Evolutionary conservation across 352 stramenopile species (phyloP).

Genomic region (Globisporangium takayamanum): DNA sequence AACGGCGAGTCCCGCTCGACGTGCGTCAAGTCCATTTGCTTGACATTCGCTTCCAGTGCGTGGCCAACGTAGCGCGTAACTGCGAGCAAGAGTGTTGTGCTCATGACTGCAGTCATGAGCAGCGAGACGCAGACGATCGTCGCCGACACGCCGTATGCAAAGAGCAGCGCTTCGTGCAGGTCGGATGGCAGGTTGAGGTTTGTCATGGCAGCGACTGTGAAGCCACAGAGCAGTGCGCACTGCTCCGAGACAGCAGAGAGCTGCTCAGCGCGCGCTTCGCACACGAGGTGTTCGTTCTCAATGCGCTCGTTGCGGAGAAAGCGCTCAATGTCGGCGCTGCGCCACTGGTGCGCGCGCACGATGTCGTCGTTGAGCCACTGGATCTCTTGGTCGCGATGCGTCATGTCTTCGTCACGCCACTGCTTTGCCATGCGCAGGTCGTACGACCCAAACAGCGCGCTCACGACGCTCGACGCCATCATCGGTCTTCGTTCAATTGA

Average conservation of each 20-base stretch:
- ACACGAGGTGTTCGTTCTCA: constrained; percentile 57
- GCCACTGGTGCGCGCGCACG: constrained; percentile 60
- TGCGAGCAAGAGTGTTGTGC: constrained; percentile 56
- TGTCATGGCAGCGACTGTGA: constrained; percentile 61
- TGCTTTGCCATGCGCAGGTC: constrained; percentile 70
- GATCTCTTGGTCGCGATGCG: constrained; percentile 57
- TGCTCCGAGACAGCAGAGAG: constrained; percentile 65
- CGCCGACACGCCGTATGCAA: constrained; percentile 37
- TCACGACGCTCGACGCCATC: constrained; percentile 53
- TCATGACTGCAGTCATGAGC: constrained; percentile 58
- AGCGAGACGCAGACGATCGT: constrained; percentile 51
- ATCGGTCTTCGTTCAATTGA: not conserved
- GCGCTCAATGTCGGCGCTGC: constrained; percentile 58
- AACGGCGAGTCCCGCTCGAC: constrained; percentile 57
- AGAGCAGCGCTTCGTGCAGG: constrained; percentile 25
- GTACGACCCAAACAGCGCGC: constrained; percentile 72
- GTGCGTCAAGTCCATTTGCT: constrained; percentile 31
- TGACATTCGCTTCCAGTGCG: constrained; percentile 47
- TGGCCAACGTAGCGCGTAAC: constrained; percentile 59
- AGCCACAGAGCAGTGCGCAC: constrained; percentile 56
- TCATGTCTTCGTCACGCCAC: constrained; percentile 70
- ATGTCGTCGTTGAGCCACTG: constrained; percentile 78
- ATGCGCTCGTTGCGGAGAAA: constrained; percentile 53
- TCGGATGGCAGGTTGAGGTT: constrained; percentile 44
- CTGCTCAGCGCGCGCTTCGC: constrained; percentile 61